Base-by-base conservation (phyloP, 768 basidiomycete genomes). In the Hydnomerulius pinastri region DNA sequence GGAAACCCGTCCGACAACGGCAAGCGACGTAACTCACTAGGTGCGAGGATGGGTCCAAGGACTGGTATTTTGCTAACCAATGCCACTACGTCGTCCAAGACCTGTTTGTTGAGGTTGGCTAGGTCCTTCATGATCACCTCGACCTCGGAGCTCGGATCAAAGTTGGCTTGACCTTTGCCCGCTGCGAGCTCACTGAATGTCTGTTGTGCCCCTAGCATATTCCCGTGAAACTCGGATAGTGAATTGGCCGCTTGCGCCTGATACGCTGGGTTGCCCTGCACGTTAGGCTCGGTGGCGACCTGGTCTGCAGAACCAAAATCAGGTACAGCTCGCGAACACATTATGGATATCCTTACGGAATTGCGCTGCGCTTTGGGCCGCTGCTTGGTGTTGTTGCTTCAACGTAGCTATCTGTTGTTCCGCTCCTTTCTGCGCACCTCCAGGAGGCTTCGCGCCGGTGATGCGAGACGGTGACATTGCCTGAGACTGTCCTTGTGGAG, bases 121-220 rank as follows among this genome's bases (percentile, higher is more conserved):
- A 76, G 30, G 15, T 76, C 61, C 62, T 84, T 83, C 41, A 87
- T 50, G 17, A 77, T 29, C 1, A 64, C 74, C 59, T 87, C 77
- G 4, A 83, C 36, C 23, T 64, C 61, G 56, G 75, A 70, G 24
- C 58, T 61, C 4, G 43, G 38, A 60, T 86, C 74, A 58, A 80
- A 82, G 66, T 79, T 72, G 23, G 68, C 76, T 28, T 80, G 70
- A 15, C 83, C 82, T 44, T 79, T 78, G 59, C 76, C 75, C 15
- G 61, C 53, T 7, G 58, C 65, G 24, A 72, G 57, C 30, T 59
- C 55, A 10, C 42, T 59, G 23, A 75, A 57, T 18, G 65, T 48
- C 27, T 42, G 51, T 39, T 65, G 53, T 24, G 74, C 65, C 30
- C 63, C 66, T n/a, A 63, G 55, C 18, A 71, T 58, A 33, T 64